A percentile compares a stretch with the other conserved stretches of the same genome.
phyloP scores from a whole-genome alignment of 2,329 filamentous ascomycete genomes.

The Aureobasidium musti region DNA sequence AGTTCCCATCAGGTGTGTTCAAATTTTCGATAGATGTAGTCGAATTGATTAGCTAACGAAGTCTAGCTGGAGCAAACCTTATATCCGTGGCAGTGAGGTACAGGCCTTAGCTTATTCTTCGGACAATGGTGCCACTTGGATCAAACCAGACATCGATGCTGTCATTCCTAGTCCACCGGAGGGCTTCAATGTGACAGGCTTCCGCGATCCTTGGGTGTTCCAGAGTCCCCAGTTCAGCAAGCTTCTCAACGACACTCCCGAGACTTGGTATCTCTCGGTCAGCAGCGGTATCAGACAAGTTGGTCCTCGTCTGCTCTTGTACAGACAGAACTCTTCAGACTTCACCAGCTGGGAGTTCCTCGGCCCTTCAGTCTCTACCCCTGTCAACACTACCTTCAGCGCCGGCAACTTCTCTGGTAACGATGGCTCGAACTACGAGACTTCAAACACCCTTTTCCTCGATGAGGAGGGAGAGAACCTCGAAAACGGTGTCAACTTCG shows the following conservation, averaged over 20 bases:
- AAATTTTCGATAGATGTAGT: too few relatives aligned
- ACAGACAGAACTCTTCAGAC: constrained; percentile 43
- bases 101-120: constrained; percentile 49
- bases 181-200: constrained; percentile 48
- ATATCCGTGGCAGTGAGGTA: constrained; percentile 51
- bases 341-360: constrained; percentile 47
- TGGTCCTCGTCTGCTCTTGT: constrained; percentile 47
- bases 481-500: constrained; percentile 12
- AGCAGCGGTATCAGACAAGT: constrained; percentile 46
- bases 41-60: too few relatives aligned
- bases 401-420: constrained; percentile 21
- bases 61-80: constrained; percentile 48
- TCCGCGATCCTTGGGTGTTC: constrained; percentile 49
- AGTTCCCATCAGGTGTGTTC: too few relatives aligned
- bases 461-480: constrained; percentile 20
- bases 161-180: constrained; percentile 46
- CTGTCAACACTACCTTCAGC: constrained; percentile 25
- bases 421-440: constrained; percentile 25
- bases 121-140: constrained; percentile 47
- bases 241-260: constrained; percentile 40
- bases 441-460: constrained; percentile 17
- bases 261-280: constrained; percentile 46
- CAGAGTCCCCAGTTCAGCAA: constrained; percentile 45
- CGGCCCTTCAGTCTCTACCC: constrained; percentile 30
- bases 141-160: constrained; percentile 45